Evolutionary conservation across 495 filamentous ascomycete species (phyloP).

Genomic region (Aspergillus sclerotioniger): DNA sequence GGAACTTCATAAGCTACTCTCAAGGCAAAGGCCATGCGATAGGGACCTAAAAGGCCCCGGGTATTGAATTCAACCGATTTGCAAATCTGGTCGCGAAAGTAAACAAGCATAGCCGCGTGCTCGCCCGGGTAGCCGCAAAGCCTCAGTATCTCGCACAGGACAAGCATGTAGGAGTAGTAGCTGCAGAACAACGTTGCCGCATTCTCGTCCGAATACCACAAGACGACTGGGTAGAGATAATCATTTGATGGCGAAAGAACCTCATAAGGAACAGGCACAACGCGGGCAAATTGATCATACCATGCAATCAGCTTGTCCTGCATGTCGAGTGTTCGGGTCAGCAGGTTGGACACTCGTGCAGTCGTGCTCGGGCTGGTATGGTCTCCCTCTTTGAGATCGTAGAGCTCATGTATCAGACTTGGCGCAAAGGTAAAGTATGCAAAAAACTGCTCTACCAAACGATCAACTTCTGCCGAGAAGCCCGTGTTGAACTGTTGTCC

Average conservation of each 20-base stretch:
- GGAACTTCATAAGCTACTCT: slow-evolving; percentile 32
- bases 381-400: slow-evolving; percentile 22
- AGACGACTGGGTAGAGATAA: slow-evolving; percentile 23
- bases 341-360: slow-evolving; percentile 17
- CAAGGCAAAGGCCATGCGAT: slow-evolving; percentile 32
- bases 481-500: slow-evolving; percentile 19
- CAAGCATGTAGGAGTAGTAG: slow-evolving; percentile 35
- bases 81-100: slow-evolving; percentile 37
- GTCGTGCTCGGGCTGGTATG: slow-evolving; percentile 10
- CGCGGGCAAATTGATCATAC: slow-evolving; percentile 26
- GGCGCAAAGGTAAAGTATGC: slow-evolving; percentile 32
- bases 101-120: slow-evolving; percentile 26
- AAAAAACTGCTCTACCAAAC: slow-evolving; percentile 31
- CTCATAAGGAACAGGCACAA: slow-evolving; percentile 24
- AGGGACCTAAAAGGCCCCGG: slow-evolving; percentile 32
- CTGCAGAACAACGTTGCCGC: slow-evolving; percentile 27
- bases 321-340: slow-evolving; percentile 24
- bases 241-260: slow-evolving; percentile 22
- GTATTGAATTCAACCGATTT: slow-evolving; percentile 33
- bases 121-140: slow-evolving; percentile 27
- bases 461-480: slow-evolving; percentile 16
- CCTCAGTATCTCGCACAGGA: slow-evolving; percentile 31
- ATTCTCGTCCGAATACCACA: slow-evolving; percentile 27
- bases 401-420: slow-evolving; percentile 31
- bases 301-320: slow-evolving; percentile 23